Evolutionary conservation across 2,329 filamentous ascomycete genomes (phyloP).

Genomic region (Claviceps africana): DNA sequence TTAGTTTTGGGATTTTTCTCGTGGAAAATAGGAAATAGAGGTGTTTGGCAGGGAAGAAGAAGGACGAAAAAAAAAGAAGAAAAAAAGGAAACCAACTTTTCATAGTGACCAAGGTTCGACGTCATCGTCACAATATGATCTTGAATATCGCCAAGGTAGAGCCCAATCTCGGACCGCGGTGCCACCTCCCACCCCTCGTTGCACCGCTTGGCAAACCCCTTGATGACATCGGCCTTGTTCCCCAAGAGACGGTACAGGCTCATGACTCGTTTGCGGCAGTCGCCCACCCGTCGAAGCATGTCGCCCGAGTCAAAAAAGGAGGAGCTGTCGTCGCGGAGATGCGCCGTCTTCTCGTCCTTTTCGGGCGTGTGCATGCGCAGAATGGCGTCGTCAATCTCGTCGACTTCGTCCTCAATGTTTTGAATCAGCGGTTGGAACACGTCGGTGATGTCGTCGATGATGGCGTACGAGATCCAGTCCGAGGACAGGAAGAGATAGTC

Average conservation of each 20-base stretch:
- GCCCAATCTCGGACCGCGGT: slow-evolving; percentile 85
- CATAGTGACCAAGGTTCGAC: slow-evolving; percentile 85
- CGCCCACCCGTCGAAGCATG: slow-evolving; percentile 85
- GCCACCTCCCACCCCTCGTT: slow-evolving; percentile 98
- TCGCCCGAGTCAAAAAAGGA: slow-evolving; percentile 42
- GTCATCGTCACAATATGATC: slow-evolving; percentile 99
- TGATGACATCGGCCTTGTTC: slow-evolving; percentile 98
- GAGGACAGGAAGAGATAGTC: slow-evolving; percentile 88
- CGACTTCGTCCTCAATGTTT: slow-evolving; percentile 87
- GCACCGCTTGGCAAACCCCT: slow-evolving; percentile 94
- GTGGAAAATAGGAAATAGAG: too few relatives aligned
- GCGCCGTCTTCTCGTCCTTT: slow-evolving; percentile 30
- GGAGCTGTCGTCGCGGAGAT: slow-evolving; percentile 30
- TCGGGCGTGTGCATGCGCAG: slow-evolving; percentile 60
- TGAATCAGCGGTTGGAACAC: slow-evolving; percentile 88
- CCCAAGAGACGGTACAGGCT: slow-evolving; percentile 80
- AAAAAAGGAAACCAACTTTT: slow-evolving; percentile 51
- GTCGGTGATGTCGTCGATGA: slow-evolving; percentile 97
- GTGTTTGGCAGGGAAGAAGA: too few relatives aligned
- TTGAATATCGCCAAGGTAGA: slow-evolving; percentile 95
- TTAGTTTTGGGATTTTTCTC: not conserved
- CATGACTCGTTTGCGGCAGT: slow-evolving; percentile 97
- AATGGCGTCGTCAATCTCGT: slow-evolving; percentile 90
- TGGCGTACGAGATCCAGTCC: slow-evolving; percentile 96
- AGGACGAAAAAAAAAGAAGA: not conserved